Evolutionary conservation across 768 basidiomycete genomes (phyloP).

Genomic region (Albatrellus ellisii): DNA sequence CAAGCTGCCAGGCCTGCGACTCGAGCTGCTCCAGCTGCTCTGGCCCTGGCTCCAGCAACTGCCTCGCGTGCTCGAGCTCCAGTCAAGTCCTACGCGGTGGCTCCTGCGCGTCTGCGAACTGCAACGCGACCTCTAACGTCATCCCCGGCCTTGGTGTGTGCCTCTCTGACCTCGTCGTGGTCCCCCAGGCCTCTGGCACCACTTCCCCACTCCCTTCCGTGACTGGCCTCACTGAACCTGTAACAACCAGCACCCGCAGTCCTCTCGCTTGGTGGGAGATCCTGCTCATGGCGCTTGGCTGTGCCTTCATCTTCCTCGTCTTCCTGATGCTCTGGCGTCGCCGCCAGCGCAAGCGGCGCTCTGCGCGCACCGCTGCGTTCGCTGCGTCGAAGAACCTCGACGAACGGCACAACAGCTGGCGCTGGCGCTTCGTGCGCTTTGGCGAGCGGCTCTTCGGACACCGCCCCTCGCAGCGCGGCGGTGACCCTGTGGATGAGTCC

Average conservation of each 20-base stretch:
- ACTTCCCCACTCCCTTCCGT: conserved; percentile 34
- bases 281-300: conserved; percentile 69
- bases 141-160: conserved; percentile 67
- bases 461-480: background rate
- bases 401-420: conserved; percentile 34
- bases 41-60: conserved; percentile 50
- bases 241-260: conserved; percentile 16
- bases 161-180: conserved; percentile 57
- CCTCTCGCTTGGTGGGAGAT: conserved; percentile 74
- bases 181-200: conserved; percentile 33
- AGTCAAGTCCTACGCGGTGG: conserved; percentile 52
- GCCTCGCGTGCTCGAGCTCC: conserved; percentile 61
- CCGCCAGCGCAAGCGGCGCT: conserved; percentile 53
- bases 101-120: conserved; percentile 49
- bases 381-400: conserved; percentile 44
- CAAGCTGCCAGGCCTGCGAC: conserved; percentile 61
- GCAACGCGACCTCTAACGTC: conserved; percentile 36
- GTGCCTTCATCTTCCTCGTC: conserved; percentile 62
- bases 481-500: conserved; percentile 16
- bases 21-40: conserved; percentile 69
- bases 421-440: conserved; percentile 34
- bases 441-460: conserved; percentile 30
- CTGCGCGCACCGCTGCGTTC: conserved; percentile 52
- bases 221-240: conserved; percentile 46
- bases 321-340: conserved; percentile 60